These are phyloP conservation scores for Lyophyllum decastes DNA, from an alignment of 768 basidiomycete species.

Conservation along the genomic window DNA sequence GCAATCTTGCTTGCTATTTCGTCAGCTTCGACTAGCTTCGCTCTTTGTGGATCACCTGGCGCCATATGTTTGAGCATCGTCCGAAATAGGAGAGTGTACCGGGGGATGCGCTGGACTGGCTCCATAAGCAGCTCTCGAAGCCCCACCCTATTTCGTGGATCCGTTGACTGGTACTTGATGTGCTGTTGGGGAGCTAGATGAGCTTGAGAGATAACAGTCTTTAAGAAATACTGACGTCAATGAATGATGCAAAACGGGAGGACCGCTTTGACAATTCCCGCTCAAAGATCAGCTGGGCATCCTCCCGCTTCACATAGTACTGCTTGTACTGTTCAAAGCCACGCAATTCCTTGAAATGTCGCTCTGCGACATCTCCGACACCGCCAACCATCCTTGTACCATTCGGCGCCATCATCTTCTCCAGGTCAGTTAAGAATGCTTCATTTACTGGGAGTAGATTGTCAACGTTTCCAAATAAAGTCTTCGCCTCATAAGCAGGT, in stretches of 20 bases:
- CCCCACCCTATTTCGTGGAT: slow-evolving; percentile 78
- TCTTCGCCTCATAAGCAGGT: slow-evolving; percentile 88
- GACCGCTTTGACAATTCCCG: slow-evolving; percentile 78
- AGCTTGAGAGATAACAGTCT: slow-evolving; percentile 3
- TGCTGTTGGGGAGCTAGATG: slow-evolving; percentile 45
- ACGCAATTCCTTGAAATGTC: slow-evolving; percentile 80
- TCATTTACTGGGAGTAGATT: slow-evolving; percentile 87
- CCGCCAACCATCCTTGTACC: slow-evolving; percentile 57
- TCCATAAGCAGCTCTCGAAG: slow-evolving; percentile 94
- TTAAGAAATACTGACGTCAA: slow-evolving; percentile 65
- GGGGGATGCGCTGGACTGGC: slow-evolving; percentile 92
- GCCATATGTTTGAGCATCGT: slow-evolving; percentile 92
- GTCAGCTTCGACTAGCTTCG: slow-evolving; percentile 80
- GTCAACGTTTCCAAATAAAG: slow-evolving; percentile 93
- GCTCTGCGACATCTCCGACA: slow-evolving; percentile 83
- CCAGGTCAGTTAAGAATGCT: slow-evolving; percentile 80
- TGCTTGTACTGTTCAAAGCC: slow-evolving; percentile 92
- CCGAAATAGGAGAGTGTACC: slow-evolving; percentile 91
- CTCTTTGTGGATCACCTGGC: slow-evolving; percentile 72
- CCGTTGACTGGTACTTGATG: slow-evolving; percentile 82
- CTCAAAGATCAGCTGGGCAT: slow-evolving; percentile 87
- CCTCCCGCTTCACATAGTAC: slow-evolving; percentile 91
- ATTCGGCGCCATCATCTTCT: slow-evolving; percentile 71
- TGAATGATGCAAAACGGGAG: slow-evolving; percentile 81
- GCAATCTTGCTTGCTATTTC: slow-evolving; percentile 91